Evolutionary conservation across 768 basidiomycete species (phyloP).

Genomic region (Suillus plorans): DNA sequence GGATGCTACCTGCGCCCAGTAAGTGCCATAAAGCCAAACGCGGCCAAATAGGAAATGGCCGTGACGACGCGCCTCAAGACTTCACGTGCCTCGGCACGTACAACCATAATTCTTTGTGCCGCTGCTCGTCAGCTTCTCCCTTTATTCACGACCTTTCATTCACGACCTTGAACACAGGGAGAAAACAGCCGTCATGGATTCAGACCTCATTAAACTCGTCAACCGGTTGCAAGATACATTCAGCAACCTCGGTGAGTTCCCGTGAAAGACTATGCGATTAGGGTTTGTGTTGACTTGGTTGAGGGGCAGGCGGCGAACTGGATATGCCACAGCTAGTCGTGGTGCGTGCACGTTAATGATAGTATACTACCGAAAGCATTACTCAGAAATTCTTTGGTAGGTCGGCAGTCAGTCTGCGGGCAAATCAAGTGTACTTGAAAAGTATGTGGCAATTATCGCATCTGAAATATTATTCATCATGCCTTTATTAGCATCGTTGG

Average conservation of each 20-base stretch:
- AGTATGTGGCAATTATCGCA: conserved; percentile 51
- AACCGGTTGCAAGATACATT: conserved; percentile 96
- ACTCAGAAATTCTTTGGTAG: conserved; percentile 37
- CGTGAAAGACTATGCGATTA: conserved; percentile 6
- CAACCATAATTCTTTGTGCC: conserved; percentile 9
- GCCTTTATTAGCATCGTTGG: conserved; percentile 77
- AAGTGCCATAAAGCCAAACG: conserved; percentile 26
- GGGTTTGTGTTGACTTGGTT: conserved; percentile 9
- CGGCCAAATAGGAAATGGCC: conserved; percentile 16
- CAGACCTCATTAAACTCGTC: conserved; percentile 90
- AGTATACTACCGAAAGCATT: background rate
- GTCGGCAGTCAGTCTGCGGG: conserved; percentile 97
- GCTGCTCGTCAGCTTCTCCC: background rate
- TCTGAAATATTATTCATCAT: conserved; percentile 3
- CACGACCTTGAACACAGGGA: background rate
- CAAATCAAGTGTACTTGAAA: conserved; percentile 95
- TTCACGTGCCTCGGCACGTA: conserved; percentile 18
- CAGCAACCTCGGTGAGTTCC: conserved; percentile 72
- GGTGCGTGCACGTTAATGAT: conserved; percentile 45
- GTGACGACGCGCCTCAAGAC: conserved; percentile 28
- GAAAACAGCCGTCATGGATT: conserved; percentile 63
- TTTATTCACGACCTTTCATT: background rate
- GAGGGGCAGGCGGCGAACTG: conserved; percentile 71
- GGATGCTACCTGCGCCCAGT: background rate
- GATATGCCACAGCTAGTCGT: conserved; percentile 92